Evolutionary conservation across 371 early-diverging fungal species (phyloP), one percentile per base, ranked within the genome.

Genomic region (Mortierella sp.): DNA sequence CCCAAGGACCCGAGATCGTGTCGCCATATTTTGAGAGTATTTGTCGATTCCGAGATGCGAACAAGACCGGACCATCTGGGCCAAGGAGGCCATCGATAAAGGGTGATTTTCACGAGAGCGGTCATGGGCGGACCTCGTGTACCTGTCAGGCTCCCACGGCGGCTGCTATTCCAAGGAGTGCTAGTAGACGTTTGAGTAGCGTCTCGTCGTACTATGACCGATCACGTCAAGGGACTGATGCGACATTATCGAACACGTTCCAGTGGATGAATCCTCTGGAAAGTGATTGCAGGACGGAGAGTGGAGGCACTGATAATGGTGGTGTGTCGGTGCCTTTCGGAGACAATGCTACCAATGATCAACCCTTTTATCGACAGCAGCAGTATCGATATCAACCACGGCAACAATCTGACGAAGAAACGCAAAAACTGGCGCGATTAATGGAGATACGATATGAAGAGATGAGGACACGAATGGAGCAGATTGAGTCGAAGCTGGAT

Each of bases 11-110:
- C 1, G 69, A 67, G 23, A 46, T 65, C 2, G 18, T 69, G 18
- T 69, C 76, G 21, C 76, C 76, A 0, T 74, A 60, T n/a, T 61
- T 68, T 28, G 76, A 69, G 41, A 74, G 53, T 45, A 74, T 74
- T 24, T 54, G 61, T 9, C 55, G 60, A 14, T 65, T 69, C 34
- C 27, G 70, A 23, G 70, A 69, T 45, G 50, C 73, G n/a, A 67
- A 58, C 46, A 58, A 47, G 24, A 28, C 21, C 26, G 27, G 46
- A 18, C 54, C 73, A 14, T 6, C 27, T 6, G 19, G 9, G 26
- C 26, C 55, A 45, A 23, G 3, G 8, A 47, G 57, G 28, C 30
- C 61, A 2, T 39, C 64, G 3, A 18, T 51, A 30, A 4, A 34
- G 34, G 34, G 57, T 26, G 54, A 59, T 52, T 60, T 52, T 0